These are phyloP conservation scores for Solanum dulcamara DNA, from an alignment of 257 asterid species.

Conservation along the genomic window DNA sequence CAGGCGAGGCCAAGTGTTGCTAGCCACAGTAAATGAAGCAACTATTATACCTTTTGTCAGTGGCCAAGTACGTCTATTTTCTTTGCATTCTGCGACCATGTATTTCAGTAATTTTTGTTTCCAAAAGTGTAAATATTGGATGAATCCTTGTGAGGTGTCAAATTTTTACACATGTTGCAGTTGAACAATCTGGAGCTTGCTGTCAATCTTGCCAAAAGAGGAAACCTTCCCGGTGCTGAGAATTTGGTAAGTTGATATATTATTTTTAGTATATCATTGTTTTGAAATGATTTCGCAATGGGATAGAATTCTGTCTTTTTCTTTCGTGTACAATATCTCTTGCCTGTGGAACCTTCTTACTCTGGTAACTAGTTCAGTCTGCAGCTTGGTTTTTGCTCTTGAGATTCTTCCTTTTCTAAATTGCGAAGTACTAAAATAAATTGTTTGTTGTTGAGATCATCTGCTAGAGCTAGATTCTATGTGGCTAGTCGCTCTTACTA, in stretches of 20 bases:
- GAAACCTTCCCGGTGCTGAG: constrained; percentile 99
- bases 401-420: neutral
- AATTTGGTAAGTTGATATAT: constrained; percentile 57
- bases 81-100: neutral
- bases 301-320: neutral
- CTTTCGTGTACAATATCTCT: neutral
- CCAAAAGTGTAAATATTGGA: neutral
- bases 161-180: constrained; percentile 23
- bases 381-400: neutral
- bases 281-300: neutral
- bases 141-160: neutral
- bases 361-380: neutral
- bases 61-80: constrained; percentile 60
- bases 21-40: constrained; percentile 91
- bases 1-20: constrained; percentile 96
- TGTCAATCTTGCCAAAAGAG: constrained; percentile 96
- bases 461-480: neutral
- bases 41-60: constrained; percentile 87
- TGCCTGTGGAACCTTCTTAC: neutral
- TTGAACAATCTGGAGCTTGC: constrained; percentile 99
- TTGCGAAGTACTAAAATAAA: neutral
- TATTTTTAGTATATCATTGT: neutral
- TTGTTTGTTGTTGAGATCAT: neutral
- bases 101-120: neutral
- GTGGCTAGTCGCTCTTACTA: neutral